Conservation (phyloP, 1,139 yeast species). For the Geotrichum citri-aurantii region DNA sequence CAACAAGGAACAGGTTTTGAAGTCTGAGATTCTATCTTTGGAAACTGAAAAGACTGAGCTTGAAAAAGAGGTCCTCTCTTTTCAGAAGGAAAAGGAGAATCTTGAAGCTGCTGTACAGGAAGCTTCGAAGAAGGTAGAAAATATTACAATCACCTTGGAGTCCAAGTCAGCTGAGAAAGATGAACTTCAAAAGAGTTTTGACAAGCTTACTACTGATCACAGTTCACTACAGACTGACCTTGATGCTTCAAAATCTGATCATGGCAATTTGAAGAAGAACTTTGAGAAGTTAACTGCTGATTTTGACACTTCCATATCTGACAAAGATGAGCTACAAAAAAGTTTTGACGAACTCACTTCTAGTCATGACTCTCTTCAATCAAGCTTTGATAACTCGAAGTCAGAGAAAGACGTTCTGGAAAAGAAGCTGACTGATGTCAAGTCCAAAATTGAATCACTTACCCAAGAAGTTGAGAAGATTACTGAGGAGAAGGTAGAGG, state of each 20-base stretch:
- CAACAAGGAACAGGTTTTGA: constrained; percentile 25
- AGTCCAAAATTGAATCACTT: constrained; percentile 13
- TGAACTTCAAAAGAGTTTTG: constrained; percentile 7
- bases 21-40: constrained; percentile 3
- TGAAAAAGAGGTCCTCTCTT: neutral
- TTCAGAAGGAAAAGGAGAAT: neutral
- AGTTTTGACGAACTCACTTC: constrained; percentile 1
- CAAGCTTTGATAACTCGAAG: constrained; percentile 14
- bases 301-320: neutral
- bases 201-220: constrained; percentile 1
- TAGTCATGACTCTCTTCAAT: constrained; percentile 13
- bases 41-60: constrained; percentile 6
- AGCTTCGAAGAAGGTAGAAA: neutral
- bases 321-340: constrained; percentile 16
- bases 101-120: neutral
- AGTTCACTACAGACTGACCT: constrained; percentile 7
- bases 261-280: neutral
- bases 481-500: constrained; percentile 15
- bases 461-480: constrained; percentile 7
- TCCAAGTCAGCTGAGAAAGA: constrained; percentile 2
- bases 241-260: neutral
- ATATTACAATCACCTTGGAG: neutral
- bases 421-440: constrained; percentile 8
- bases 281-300: neutral
- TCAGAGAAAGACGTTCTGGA: constrained; percentile 16